Percentiles rank a stretch among this genome's conserved stretches.
These are phyloP conservation scores for Citrus australasica DNA, from an alignment of 345 rosid genomes.

Conservation along the genomic window DNA sequence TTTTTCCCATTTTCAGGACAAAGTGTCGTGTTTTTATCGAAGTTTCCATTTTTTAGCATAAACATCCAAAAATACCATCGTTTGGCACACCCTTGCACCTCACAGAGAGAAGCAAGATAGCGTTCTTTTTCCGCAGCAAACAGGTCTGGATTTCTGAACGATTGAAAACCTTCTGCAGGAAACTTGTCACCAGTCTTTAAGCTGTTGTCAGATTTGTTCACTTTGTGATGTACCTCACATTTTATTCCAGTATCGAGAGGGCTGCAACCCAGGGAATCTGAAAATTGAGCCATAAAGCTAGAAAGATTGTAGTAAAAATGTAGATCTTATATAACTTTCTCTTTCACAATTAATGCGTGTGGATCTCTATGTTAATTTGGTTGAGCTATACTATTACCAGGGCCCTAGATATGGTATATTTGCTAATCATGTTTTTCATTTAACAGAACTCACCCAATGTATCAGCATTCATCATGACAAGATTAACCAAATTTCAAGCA, in stretches of 20 bases:
- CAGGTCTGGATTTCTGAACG: slow-evolving; percentile 40
- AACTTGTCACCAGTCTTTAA: slow-evolving; percentile 46
- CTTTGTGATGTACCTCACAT: slow-evolving; percentile 38
- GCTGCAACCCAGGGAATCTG: slow-evolving; percentile 23
- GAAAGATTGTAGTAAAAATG: slow-evolving; percentile 3
- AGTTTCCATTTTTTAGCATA: slow-evolving; percentile 67
- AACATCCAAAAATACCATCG: slow-evolving; percentile 62
- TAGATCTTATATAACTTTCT: neutral
- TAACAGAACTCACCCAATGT: neutral
- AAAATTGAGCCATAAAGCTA: slow-evolving; percentile 11
- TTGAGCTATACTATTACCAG: too few species aligned
- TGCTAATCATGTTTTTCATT: neutral
- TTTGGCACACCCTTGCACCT: slow-evolving; percentile 29
- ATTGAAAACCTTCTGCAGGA: slow-evolving; percentile 29
- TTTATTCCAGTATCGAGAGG: slow-evolving; percentile 23
- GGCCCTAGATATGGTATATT: neutral
- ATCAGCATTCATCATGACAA: neutral
- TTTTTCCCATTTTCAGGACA: slow-evolving; percentile 60
- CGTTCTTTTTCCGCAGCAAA: slow-evolving; percentile 53
- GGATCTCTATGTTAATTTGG: neutral
- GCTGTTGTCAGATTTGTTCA: slow-evolving; percentile 44
- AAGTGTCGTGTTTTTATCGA: slow-evolving; percentile 51
- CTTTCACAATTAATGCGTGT: neutral
- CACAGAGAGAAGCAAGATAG: slow-evolving; percentile 51
- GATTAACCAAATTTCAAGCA: neutral